phyloP scores from a whole-genome alignment of 2,329 filamentous ascomycete species.

The Colletotrichum eremochloae region DNA sequence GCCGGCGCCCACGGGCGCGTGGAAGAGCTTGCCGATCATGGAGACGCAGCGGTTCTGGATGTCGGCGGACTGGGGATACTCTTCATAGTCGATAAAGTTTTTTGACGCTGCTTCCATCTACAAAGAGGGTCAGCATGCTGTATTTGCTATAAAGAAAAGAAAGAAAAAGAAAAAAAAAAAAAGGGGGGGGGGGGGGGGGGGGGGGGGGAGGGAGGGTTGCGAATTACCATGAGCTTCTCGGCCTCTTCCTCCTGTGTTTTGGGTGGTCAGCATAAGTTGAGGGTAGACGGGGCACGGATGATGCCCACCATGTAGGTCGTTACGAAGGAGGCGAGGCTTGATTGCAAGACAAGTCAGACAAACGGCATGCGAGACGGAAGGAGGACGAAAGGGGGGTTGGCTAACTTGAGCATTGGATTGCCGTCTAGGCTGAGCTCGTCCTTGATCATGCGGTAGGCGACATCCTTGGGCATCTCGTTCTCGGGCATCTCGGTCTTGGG shows the following conservation, averaged over 20 bases:
- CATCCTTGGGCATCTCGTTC: constrained; percentile 87
- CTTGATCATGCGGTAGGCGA: constrained; percentile 98
- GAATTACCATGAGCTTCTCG: constrained; percentile 85
- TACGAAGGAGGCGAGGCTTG: constrained; percentile 89
- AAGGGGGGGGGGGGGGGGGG: too few relatives aligned
- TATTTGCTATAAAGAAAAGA: too few relatives aligned
- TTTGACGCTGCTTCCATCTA: constrained; percentile 84
- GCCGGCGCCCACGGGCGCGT: constrained; percentile 72
- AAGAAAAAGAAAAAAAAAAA: too few relatives aligned
- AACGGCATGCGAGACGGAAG: not conserved
- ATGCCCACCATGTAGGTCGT: constrained; percentile 90
- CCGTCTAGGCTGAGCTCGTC: constrained; percentile 93
- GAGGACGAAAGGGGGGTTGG: constrained; percentile 43
- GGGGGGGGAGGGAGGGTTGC: not conserved
- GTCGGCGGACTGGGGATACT: constrained; percentile 84
- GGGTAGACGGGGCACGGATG: constrained; percentile 6
- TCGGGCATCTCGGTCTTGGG: constrained; percentile 91
- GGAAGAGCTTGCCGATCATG: constrained; percentile 92
- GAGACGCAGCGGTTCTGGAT: constrained; percentile 93
- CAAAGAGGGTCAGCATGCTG: too few relatives aligned
- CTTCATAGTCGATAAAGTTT: constrained; percentile 94
- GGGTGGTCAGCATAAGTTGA: constrained; percentile 28
- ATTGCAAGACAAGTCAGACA: not conserved
- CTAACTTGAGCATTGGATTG: constrained; percentile 86
- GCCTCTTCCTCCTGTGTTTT: constrained; percentile 84